Conservation (phyloP, 768 basidiomycete genomes). For the Lactarius hengduanensis region DNA sequence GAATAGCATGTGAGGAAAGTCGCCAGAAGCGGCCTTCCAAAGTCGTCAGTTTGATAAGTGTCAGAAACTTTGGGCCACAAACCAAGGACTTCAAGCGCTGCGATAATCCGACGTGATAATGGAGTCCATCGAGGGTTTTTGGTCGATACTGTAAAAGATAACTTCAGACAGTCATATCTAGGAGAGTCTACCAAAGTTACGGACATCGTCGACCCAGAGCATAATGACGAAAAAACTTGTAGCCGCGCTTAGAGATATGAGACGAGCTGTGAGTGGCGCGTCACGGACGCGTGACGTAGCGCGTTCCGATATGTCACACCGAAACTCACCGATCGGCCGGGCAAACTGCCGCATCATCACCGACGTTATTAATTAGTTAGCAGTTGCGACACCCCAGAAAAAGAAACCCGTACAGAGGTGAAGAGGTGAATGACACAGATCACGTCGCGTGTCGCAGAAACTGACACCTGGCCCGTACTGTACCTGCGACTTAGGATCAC, state of each 20-base stretch:
- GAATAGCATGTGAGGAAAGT: constrained; percentile 97
- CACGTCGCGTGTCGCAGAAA: neutral
- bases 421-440: neutral
- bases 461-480: neutral
- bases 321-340: constrained; percentile 24
- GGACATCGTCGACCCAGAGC: constrained; percentile 56
- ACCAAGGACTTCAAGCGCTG: constrained; percentile 78
- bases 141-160: constrained; percentile 70
- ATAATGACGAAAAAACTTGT: constrained; percentile 5
- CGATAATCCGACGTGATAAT: constrained; percentile 85
- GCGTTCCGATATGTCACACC: constrained; percentile 28
- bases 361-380: neutral
- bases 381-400: neutral
- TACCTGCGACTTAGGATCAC: neutral
- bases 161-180: neutral
- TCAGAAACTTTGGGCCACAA: constrained; percentile 24
- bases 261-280: neutral
- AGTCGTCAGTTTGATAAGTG: neutral
- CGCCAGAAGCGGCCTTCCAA: constrained; percentile 75
- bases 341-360: constrained; percentile 11
- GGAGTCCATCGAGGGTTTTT: constrained; percentile 75
- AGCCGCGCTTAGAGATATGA: neutral
- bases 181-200: constrained; percentile 1
- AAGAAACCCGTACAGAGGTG: neutral
- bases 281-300: constrained; percentile 29